Conservation (phyloP, 768 basidiomycete genomes). For the Xanthoconium stramineum region DNA sequence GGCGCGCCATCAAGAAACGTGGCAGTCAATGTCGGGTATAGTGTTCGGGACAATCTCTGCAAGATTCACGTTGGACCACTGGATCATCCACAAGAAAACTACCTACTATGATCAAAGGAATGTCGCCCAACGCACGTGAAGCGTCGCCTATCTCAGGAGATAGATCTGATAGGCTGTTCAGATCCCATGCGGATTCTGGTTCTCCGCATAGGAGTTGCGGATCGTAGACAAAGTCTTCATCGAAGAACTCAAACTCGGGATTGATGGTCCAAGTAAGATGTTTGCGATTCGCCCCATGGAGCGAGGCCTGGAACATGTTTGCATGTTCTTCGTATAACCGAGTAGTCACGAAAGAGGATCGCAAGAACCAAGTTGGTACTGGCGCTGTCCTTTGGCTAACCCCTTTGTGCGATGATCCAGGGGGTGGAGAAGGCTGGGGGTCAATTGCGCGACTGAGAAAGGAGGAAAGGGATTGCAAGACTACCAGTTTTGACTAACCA, state of each 20-base stretch:
- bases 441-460: constrained; percentile 56
- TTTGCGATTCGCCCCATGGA: constrained; percentile 9
- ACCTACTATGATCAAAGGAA: constrained; percentile 27
- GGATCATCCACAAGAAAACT: constrained; percentile 15
- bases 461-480: constrained; percentile 64
- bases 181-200: constrained; percentile 28
- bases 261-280: constrained; percentile 27
- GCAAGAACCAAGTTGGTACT: constrained; percentile 62
- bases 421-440: constrained; percentile 12
- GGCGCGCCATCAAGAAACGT: constrained; percentile 89
- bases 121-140: constrained; percentile 15
- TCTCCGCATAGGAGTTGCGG: constrained; percentile 13
- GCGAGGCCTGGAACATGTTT: constrained; percentile 36
- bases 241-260: constrained; percentile 21
- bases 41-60: constrained; percentile 65
- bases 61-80: constrained; percentile 10
- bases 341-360: constrained; percentile 51
- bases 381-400: constrained; percentile 11
- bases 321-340: constrained; percentile 57
- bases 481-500: constrained; percentile 70
- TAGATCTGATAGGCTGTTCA: constrained; percentile 32
- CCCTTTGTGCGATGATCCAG: constrained; percentile 12
- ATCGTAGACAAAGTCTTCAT: constrained; percentile 32
- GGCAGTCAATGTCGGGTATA: constrained; percentile 79
- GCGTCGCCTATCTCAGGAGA: constrained; percentile 15